phyloP scores from a whole-genome alignment of 371 early-diverging fungal species.

The Rhizopus arrhizus region DNA sequence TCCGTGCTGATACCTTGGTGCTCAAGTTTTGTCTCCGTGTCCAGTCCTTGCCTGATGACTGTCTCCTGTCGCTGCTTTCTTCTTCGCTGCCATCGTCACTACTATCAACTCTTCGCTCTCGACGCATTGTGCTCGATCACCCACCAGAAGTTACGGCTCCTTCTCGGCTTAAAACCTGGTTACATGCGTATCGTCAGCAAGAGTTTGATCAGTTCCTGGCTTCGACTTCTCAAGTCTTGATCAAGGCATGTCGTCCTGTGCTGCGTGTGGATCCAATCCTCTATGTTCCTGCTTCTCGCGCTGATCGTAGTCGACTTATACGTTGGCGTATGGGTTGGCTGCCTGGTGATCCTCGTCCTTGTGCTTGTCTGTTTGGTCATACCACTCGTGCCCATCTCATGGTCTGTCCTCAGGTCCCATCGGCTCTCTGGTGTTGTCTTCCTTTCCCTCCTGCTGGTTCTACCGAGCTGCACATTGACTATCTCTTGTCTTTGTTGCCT shows the following conservation, averaged over 20 bases:
- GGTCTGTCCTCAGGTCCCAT: not conserved
- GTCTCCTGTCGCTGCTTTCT: slow-evolving; percentile 2
- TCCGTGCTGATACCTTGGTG: slow-evolving; percentile 1
- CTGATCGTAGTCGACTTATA: slow-evolving; percentile 7
- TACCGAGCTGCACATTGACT: too few species aligned
- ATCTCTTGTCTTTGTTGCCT: not conserved
- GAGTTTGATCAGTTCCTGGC: not conserved
- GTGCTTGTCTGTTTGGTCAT: too few species aligned
- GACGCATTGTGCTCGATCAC: not conserved
- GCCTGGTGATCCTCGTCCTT: slow-evolving; percentile 1
- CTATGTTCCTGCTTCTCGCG: not conserved
- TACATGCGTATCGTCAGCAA: too few species aligned
- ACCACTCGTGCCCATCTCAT: too few species aligned
- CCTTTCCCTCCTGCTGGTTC: too few species aligned
- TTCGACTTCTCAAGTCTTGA: too few species aligned
- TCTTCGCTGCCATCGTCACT: not conserved
- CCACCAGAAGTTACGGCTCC: not conserved
- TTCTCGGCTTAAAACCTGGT: not conserved
- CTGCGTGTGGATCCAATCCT: too few species aligned
- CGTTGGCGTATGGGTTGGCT: slow-evolving; percentile 28
- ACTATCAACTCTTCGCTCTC: too few species aligned
- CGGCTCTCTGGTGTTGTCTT: too few species aligned
- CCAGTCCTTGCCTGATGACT: slow-evolving; percentile 6
- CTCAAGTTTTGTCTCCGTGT: slow-evolving; percentile 10
- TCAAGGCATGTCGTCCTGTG: not conserved